Conservation (phyloP, 192 early-diverging fungal species). For the Glomus cerebriforme region DNA sequence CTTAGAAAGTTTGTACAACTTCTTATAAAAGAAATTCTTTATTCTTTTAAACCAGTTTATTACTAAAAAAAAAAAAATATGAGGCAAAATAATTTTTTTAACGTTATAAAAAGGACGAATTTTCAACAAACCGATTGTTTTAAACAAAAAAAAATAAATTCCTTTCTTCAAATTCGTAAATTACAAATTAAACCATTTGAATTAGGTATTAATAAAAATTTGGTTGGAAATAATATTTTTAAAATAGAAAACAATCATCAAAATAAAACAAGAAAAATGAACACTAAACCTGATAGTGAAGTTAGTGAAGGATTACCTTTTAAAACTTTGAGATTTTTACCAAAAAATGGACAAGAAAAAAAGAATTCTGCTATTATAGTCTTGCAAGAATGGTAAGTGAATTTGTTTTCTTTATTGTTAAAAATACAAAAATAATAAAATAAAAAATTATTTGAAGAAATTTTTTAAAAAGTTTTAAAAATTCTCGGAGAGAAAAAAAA, state of each 20-base stretch:
- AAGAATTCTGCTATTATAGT: constrained; percentile 6
- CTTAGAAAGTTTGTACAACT: too few relatives aligned
- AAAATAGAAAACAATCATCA: background rate
- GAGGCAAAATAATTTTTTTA: background rate
- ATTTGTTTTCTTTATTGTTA: background rate
- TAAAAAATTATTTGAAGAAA: too few relatives aligned
- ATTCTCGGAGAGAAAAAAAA: background rate
- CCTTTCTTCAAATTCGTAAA: background rate
- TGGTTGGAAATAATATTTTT: background rate
- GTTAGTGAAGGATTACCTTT: background rate
- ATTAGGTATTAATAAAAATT: too few relatives aligned
- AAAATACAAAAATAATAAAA: background rate
- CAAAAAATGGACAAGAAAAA: constrained; percentile 4
- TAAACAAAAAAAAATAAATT: background rate
- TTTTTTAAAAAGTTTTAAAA: too few relatives aligned
- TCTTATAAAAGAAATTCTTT: background rate
- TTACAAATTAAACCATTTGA: background rate
- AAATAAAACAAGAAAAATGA: background rate
- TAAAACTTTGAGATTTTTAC: constrained; percentile 1
- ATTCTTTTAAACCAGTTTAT: background rate
- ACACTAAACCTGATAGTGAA: background rate
- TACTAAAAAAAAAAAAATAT: too few relatives aligned
- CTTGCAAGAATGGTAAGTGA: background rate
- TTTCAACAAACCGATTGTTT: background rate
- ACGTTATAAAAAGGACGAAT: background rate